Evolutionary conservation across 805 yeast species (phyloP).

Genomic region (Cyberlindnera veronae): DNA sequence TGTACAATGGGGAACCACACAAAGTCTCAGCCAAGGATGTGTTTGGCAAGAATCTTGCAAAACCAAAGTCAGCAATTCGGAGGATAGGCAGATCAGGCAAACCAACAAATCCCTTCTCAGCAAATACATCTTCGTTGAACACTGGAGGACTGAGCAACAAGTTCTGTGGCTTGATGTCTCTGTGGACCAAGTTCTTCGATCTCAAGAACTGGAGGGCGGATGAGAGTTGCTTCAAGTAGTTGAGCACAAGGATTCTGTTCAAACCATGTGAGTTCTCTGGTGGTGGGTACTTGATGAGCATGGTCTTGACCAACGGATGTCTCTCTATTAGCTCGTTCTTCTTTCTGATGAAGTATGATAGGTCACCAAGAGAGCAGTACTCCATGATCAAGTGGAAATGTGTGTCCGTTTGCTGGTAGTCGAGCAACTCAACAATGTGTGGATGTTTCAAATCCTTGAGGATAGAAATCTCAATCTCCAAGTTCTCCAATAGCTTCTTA

Average conservation of each 20-base stretch:
- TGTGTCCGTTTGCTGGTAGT: constrained; percentile 70
- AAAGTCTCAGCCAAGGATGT: constrained; percentile 94
- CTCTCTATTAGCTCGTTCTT: constrained; percentile 66
- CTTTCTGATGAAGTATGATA: constrained; percentile 79
- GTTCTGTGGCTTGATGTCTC: constrained; percentile 95
- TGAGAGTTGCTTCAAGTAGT: constrained; percentile 82
- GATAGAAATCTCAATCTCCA: constrained; percentile 89
- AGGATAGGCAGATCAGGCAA: constrained; percentile 85
- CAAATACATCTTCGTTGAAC: constrained; percentile 56
- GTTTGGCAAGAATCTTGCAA: constrained; percentile 90
- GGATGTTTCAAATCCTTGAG: constrained; percentile 87
- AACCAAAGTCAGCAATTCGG: constrained; percentile 96
- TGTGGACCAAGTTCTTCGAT: constrained; percentile 80
- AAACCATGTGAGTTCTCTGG: constrained; percentile 77
- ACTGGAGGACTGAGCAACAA: constrained; percentile 78
- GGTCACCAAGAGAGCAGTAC: constrained; percentile 92
- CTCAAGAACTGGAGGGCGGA: constrained; percentile 82
- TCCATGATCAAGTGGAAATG: constrained; percentile 94
- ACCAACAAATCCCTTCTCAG: constrained; percentile 59
- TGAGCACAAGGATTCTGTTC: constrained; percentile 72
- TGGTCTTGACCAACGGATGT: constrained; percentile 74
- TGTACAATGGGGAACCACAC: constrained; percentile 95
- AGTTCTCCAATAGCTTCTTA: constrained; percentile 82
- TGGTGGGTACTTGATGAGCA: constrained; percentile 80
- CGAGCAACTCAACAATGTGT: constrained; percentile 84